Evolutionary conservation across 176 grass and related monocot species (phyloP).

Genomic region (Ampelocalamus luodianensis): DNA sequence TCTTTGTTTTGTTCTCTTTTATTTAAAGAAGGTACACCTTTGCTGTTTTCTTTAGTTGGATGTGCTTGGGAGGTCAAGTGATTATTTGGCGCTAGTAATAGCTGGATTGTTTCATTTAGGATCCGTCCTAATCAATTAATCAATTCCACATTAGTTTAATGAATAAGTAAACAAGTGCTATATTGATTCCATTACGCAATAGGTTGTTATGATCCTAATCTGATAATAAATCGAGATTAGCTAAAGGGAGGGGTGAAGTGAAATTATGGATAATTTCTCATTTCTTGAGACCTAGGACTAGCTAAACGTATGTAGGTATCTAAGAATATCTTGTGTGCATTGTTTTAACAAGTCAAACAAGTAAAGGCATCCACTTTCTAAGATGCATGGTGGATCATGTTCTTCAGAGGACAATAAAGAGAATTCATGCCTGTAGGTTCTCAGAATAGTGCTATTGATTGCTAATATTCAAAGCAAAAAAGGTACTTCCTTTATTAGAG

Average conservation of each 20-base stretch:
- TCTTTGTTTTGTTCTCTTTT: conserved; percentile 37
- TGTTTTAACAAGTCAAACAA: conserved; percentile 37
- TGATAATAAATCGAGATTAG: conserved; percentile 35
- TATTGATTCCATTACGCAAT: background rate
- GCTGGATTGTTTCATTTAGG: conserved; percentile 39
- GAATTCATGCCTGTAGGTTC: conserved; percentile 40
- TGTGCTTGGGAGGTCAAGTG: conserved; percentile 28
- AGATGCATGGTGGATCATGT: conserved; percentile 36
- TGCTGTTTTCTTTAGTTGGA: conserved; percentile 33
- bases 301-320: conserved; percentile 16
- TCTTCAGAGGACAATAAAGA: conserved; percentile 42
- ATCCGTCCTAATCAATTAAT: conserved; percentile 11
- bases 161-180: conserved; percentile 14
- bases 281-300: conserved; percentile 10
- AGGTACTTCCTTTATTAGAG: conserved; percentile 44
- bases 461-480: conserved; percentile 36
- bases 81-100: conserved; percentile 14
- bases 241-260: background rate
- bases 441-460: conserved; percentile 37
- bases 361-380: conserved; percentile 30
- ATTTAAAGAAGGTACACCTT: conserved; percentile 18
- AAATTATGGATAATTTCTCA: conserved; percentile 14
- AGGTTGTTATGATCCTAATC: conserved; percentile 25
- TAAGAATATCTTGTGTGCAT: conserved; percentile 22
- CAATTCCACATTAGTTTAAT: conserved; percentile 30